Base-by-base conservation (phyloP, 176 grass and related monocot species). In the Echinochloa phyllopogon region DNA sequence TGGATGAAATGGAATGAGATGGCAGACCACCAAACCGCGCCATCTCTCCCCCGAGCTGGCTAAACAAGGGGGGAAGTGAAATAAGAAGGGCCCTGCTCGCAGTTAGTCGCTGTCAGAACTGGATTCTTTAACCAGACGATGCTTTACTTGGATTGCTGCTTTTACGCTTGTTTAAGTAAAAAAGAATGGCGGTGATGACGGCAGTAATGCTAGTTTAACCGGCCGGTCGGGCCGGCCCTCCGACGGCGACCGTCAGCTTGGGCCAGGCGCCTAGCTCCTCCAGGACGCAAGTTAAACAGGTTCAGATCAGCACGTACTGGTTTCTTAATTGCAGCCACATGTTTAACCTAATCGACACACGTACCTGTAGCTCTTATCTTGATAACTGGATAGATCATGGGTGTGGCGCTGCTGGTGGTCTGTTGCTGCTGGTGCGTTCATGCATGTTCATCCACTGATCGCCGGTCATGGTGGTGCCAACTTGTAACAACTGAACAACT, bases 21-120 rank as follows among this genome's bases (percentile, higher is more conserved):
- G 83, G 72, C 88, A 78, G 78, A 86, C 78, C 77, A 90, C 72
- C 88, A 78, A 86, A 89, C 76, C 62, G 24, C 18, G 2, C 60
- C 83, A 33, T 58, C 11, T 15, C 57, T 79, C 42, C 33, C 29
- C 44, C 4, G 25, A 84, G 10, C 45, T 37, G 20, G 17, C 38
- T 50, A 13, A 51, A 52, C 45, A 27, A 3, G 18, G 10, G 45
- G 44, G 66, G 39, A 80, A 80, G 18, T 67, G 67, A 24, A 50
- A n/a, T 25, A 21, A 72, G 20, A 36, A 12, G 8, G 5, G 5
- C 1, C 5, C 18, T 13, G 20, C 5, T 41, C 6, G 68, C 41
- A 45, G 86, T 78, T 79, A 77, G 87, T 84, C 87, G 38, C 87
- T 79, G 38, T 88, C 81, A 0, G 6, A n/a, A n/a, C 18, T 67